Conservation (phyloP, 345 rosid genomes). For the Brassica carinata region DNA sequence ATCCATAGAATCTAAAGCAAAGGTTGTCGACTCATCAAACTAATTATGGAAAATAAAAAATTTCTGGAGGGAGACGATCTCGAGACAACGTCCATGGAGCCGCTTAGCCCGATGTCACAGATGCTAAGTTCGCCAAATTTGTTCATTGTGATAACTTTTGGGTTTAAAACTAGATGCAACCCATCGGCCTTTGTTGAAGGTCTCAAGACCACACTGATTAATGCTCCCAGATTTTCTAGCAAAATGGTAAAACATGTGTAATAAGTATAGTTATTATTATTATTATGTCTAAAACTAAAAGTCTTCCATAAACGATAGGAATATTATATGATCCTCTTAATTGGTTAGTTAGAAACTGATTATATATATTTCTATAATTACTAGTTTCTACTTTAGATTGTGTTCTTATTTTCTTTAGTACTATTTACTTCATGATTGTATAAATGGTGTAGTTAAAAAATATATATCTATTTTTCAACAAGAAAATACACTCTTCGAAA, state of each 20-base stretch:
- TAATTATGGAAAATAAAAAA: neutral
- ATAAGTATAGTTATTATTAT: neutral
- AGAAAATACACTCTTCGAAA: neutral
- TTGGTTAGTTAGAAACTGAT: neutral
- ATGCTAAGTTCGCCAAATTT: slow-evolving; percentile 15
- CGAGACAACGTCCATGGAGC: slow-evolving; percentile 6
- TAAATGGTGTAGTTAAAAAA: neutral
- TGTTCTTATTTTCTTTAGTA: neutral
- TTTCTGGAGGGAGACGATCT: neutral
- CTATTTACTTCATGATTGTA: neutral
- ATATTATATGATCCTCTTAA: neutral
- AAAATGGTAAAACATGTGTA: neutral
- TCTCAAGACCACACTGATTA: neutral
- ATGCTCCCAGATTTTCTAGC: slow-evolving; percentile 14
- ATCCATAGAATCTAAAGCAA: neutral
- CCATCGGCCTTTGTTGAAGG: slow-evolving; percentile 5
- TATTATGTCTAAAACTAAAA: neutral
- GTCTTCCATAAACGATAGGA: neutral
- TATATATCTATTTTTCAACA: neutral
- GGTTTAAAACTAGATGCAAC: neutral
- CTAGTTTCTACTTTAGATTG: neutral
- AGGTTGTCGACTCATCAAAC: neutral
- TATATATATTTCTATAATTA: neutral
- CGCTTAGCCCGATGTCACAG: slow-evolving; percentile 18
- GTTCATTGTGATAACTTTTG: slow-evolving; percentile 15